Evolutionary conservation across 805 yeast genomes (phyloP), one percentile per base, ranked within the genome.

Genomic region (Hanseniaspora pseudoguilliermondii): DNA sequence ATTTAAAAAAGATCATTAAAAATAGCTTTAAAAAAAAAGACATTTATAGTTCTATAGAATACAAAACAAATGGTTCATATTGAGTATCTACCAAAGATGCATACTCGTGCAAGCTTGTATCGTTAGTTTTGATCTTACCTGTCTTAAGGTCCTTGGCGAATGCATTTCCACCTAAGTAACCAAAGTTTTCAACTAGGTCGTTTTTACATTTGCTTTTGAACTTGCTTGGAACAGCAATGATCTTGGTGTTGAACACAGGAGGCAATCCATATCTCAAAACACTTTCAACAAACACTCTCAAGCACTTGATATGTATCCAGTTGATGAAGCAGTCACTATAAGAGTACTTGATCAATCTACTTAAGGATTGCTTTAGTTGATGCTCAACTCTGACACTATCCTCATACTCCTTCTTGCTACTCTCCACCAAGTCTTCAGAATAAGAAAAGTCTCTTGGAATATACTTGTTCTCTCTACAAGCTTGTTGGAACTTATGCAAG

Each of bases 241-340:
- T 63, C 43, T 72, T 74, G 15, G 79, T 73, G 65, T 80, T 78
- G 69, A 91, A 93, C 63, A 84, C 84, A 34, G 97, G 97, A 38
- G 98, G 99, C 60, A 93, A 78, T 0, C 99, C 99, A 69, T 93
- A 93, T 71, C 99, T 83, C 68, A 93, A 77, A 16, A 93, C 96
- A 51, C 89, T 79, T 72, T 93, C 99, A 40, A 91, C 96, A 69
- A 85, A 93, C 20, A 86, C 77, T 62, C 97, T 82, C 54, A 93
- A 76, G 4, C 86, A 81, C 71, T 89, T 89, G 62, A 93, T 79
- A 70, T 93, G 98, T 65, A 86, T 76, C 96, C 96, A 89, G 60
- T 84, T 81, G 62, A 86, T 76, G 59, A 86, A 75, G 52, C 90
- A 81, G 64, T 93, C 97, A 25, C 85, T 76, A 68, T 84, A 93